phyloP scores from a whole-genome alignment of 2,329 filamentous ascomycete species.

The Orbilia blumenaviensis region DNA sequence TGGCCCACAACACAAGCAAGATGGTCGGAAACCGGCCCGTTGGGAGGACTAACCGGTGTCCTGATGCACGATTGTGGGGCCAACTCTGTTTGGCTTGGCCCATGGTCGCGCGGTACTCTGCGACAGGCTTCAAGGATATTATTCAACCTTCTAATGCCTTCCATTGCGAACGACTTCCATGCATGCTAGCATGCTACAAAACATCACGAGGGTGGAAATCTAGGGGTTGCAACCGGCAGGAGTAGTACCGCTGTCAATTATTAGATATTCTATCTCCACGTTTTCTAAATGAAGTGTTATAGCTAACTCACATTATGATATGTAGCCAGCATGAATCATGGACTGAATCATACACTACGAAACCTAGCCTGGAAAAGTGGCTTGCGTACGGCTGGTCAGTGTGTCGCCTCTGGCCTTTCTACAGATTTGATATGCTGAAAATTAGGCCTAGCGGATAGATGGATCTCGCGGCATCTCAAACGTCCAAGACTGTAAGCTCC shows the following conservation, averaged over 20 bases:
- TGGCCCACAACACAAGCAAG: slow-evolving; percentile 15
- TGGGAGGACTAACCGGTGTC: slow-evolving; percentile 18
- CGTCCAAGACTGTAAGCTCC: slow-evolving; percentile 10
- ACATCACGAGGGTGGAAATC: slow-evolving; percentile 40
- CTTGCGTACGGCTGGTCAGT: slow-evolving; percentile 5
- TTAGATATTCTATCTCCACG: slow-evolving; percentile 32
- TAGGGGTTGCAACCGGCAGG: slow-evolving; percentile 9
- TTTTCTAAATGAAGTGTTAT: slow-evolving; percentile 48
- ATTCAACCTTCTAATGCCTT: slow-evolving; percentile 25
- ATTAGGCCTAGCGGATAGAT: background rate
- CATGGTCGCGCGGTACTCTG: slow-evolving; percentile 23
- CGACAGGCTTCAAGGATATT: slow-evolving; percentile 21
- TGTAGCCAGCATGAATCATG: slow-evolving; percentile 22
- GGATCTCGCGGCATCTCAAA: slow-evolving; percentile 42
- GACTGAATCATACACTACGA: slow-evolving; percentile 7
- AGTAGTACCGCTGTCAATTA: slow-evolving; percentile 14
- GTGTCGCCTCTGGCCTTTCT: background rate
- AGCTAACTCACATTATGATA: background rate
- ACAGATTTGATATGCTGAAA: background rate
- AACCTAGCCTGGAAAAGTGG: slow-evolving; percentile 18
- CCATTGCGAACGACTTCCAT: background rate
- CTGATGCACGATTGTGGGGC: slow-evolving; percentile 45
- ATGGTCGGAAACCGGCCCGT: slow-evolving; percentile 51
- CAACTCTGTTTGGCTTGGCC: slow-evolving; percentile 25
- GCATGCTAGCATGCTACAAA: slow-evolving; percentile 14